Percentiles rank a stretch among this genome's conserved stretches.
These are phyloP conservation scores for Dichotomocladium elegans DNA, from an alignment of 371 early-diverging fungal genomes.

Conservation along the genomic window DNA sequence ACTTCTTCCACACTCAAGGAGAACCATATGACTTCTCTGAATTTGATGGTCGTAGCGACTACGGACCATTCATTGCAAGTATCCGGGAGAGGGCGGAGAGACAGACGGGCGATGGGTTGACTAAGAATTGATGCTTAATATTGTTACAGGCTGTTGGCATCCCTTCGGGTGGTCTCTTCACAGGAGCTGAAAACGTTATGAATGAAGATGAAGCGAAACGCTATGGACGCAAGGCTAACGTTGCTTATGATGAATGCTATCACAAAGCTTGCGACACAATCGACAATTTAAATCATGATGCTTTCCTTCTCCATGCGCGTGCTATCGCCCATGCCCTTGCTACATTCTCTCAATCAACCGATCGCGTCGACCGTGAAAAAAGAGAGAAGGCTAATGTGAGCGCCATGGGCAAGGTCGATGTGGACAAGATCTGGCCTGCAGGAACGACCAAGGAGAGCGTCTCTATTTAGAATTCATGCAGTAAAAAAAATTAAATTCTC, in stretches of 20 bases:
- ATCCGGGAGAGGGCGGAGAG: no score
- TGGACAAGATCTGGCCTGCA: constrained; percentile 4
- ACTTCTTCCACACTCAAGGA: constrained; percentile 49
- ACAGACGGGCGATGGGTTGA: no score
- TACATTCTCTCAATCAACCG: constrained; percentile 12
- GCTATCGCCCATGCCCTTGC: constrained; percentile 15
- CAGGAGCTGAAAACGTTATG: constrained; percentile 66
- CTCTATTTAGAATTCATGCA: background rate
- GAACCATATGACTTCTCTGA: constrained; percentile 34
- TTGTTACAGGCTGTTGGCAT: constrained; percentile 23
- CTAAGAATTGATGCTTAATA: no score
- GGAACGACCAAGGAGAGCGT: constrained; percentile 3
- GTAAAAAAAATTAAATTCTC: no score
- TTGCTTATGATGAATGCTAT: constrained; percentile 65
- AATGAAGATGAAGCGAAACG: constrained; percentile 47
- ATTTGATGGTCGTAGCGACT: constrained; percentile 38
- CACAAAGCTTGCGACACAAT: constrained; percentile 34
- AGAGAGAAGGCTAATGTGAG: background rate
- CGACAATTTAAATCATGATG: constrained; percentile 13
- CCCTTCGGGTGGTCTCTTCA: constrained; percentile 62
- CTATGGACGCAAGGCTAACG: constrained; percentile 68
- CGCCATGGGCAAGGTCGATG: background rate
- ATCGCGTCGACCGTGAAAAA: constrained; percentile 4
- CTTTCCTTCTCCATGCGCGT: constrained; percentile 13
- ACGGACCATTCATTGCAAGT: constrained; percentile 48